Evolutionary conservation across 768 basidiomycete genomes (phyloP), one percentile per base, ranked within the genome.

Genomic region (Tubosaeta brunneosetosa): DNA sequence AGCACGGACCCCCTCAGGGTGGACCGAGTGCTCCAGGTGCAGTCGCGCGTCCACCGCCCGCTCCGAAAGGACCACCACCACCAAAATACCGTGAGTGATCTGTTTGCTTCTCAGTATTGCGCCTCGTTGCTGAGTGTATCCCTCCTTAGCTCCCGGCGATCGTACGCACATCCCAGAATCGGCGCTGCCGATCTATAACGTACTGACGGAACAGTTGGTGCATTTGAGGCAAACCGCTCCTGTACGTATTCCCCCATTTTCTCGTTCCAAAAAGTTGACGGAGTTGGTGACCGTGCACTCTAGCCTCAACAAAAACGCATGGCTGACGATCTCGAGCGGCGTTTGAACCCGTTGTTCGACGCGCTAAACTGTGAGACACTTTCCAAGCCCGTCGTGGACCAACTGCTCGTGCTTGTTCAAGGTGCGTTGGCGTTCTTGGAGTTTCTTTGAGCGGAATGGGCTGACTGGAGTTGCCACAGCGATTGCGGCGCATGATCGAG

Each of bases 321-420:
- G 58, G 83, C 82, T 0, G 91, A 92, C 47, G 94, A 95, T 60
- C 78, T 94, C 5, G 92, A 94, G 65, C 80, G 91, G 17, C 80
- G 94, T 31, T 76, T 95, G 60, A 93, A 86, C 63, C 80, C 84
- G 0, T 70, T 97, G 42, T 97, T 94, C 62, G 94, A 97, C 64
- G 86, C 84, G n/a, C 71, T 97, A 60, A 97, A 97, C 68, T 93
- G 91, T 63, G 84, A 92, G 61, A 88, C 88, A 7, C 65, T 97
- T 17, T 86, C 90, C 13, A 73, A 75, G 53, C 67, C 79, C 11
- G 83, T 91, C 22, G 78, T 88, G 13, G 86, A 88, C 40, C 83
- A 88, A 58, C 72, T 97, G 29, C 63, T 82, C 19, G 80, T 83
- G 38, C 75, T 97, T 41, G 77, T 83, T 4, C 76, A 80, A 74